Conservation (phyloP, 2,329 filamentous ascomycete genomes). For the Scedosporium dehoogii region DNA sequence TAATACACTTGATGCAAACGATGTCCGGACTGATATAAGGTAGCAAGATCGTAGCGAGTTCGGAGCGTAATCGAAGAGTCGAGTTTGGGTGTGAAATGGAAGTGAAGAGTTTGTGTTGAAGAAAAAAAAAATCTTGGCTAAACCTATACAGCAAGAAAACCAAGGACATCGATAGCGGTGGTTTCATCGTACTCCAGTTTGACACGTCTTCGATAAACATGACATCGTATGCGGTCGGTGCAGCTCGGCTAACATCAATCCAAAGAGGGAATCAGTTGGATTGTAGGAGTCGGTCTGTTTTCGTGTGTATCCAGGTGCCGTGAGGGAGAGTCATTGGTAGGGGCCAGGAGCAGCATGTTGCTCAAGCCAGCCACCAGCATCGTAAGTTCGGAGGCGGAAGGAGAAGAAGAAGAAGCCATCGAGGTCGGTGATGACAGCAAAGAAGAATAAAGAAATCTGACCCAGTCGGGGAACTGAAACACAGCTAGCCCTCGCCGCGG, state of each 20-base stretch:
- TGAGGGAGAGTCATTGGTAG: background rate
- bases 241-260: background rate
- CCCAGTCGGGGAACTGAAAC: conserved; percentile 4
- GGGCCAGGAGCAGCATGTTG: background rate
- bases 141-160: background rate
- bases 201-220: background rate
- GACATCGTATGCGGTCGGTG: background rate
- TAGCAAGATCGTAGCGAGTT: background rate
- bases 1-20: background rate
- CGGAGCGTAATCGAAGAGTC: background rate
- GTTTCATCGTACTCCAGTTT: background rate
- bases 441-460: conserved; percentile 5
- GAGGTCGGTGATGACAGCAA: background rate
- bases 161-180: background rate
- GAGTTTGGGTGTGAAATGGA: background rate
- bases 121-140: background rate
- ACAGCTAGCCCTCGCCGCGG: background rate
- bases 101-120: background rate
- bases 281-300: background rate
- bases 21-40: background rate
- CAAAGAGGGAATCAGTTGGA: background rate
- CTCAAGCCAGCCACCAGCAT: background rate
- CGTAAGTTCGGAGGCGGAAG: conserved; percentile 2
- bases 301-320: background rate
- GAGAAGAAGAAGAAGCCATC: background rate